Conservation (phyloP, 192 early-diverging fungal genomes). For the Lunasporangiospora selenospora region DNA sequence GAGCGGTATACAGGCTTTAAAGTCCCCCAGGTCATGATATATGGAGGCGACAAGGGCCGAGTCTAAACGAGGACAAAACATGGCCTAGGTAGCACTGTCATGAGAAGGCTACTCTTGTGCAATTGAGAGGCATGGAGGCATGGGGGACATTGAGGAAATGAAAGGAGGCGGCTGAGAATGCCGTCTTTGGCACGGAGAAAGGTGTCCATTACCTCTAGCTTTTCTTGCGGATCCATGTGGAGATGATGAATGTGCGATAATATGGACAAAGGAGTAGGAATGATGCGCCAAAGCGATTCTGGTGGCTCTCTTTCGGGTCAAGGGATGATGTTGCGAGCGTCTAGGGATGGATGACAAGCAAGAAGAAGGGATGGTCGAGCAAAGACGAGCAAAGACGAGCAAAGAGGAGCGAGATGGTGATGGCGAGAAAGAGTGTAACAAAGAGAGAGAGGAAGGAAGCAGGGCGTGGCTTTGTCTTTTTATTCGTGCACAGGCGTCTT, state of each 20-base stretch:
- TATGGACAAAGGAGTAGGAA: neutral
- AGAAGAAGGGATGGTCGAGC: neutral
- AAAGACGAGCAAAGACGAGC: neutral
- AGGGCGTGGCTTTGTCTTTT: no score
- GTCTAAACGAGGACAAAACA: conserved; percentile 45
- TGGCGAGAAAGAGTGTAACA: no score
- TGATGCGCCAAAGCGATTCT: no score
- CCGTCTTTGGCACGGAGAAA: neutral
- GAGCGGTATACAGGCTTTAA: conserved; percentile 29
- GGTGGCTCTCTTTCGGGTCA: no score
- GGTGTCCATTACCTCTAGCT: conserved; percentile 31
- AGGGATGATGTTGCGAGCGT: no score
- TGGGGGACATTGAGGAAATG: neutral
- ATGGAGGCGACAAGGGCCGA: conserved; percentile 46
- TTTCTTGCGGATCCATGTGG: conserved; percentile 48
- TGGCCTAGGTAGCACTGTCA: no score
- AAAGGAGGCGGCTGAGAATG: no score
- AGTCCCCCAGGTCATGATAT: conserved; percentile 31
- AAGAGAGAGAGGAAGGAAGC: neutral
- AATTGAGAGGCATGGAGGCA: no score
- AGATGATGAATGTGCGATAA: no score
- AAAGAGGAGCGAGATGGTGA: neutral
- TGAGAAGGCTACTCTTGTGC: no score
- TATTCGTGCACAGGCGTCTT: no score
- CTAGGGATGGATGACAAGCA: no score